Conservation (phyloP, 2,329 filamentous ascomycete genomes). For the Beauveria sp. region DNA sequence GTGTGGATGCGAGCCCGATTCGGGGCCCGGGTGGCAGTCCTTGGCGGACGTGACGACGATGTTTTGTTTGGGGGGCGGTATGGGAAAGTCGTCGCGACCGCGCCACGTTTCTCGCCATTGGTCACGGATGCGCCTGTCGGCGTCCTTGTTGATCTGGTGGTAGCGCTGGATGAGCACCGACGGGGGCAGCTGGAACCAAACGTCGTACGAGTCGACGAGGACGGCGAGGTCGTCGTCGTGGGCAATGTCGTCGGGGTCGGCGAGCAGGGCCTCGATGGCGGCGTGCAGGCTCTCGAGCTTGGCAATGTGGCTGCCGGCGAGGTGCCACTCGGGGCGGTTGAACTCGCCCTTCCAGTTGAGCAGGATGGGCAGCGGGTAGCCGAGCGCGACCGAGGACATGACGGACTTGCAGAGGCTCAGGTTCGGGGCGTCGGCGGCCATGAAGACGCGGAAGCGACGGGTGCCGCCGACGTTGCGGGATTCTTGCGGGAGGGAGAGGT, state of each 20-base stretch:
- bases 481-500: slow-evolving; percentile 3
- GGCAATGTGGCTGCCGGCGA: slow-evolving; percentile 30
- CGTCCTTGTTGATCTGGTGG: slow-evolving; percentile 27
- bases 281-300: slow-evolving; percentile 28
- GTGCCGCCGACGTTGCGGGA: slow-evolving; percentile 8
- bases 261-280: slow-evolving; percentile 23
- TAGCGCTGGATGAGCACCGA: slow-evolving; percentile 29
- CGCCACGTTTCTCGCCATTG: slow-evolving; percentile 18
- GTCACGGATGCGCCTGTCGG: slow-evolving; percentile 21
- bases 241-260: slow-evolving; percentile 11
- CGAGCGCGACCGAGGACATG: slow-evolving; percentile 30
- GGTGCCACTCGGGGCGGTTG: slow-evolving; percentile 29
- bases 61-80: slow-evolving; percentile 23
- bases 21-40: slow-evolving; percentile 26
- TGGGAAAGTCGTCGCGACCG: slow-evolving; percentile 18
- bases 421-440: slow-evolving; percentile 29
- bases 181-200: slow-evolving; percentile 33
- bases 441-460: slow-evolving; percentile 28
- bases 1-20: slow-evolving; percentile 27
- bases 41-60: slow-evolving; percentile 28
- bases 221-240: slow-evolving; percentile 27
- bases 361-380: slow-evolving; percentile 29
- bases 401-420: slow-evolving; percentile 32
- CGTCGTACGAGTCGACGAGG: slow-evolving; percentile 31
- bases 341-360: slow-evolving; percentile 32